Percentiles rank a stretch among this genome's conserved stretches.
phyloP scores from a whole-genome alignment of 768 basidiomycete genomes.

The Fomitopsis serialis region DNA sequence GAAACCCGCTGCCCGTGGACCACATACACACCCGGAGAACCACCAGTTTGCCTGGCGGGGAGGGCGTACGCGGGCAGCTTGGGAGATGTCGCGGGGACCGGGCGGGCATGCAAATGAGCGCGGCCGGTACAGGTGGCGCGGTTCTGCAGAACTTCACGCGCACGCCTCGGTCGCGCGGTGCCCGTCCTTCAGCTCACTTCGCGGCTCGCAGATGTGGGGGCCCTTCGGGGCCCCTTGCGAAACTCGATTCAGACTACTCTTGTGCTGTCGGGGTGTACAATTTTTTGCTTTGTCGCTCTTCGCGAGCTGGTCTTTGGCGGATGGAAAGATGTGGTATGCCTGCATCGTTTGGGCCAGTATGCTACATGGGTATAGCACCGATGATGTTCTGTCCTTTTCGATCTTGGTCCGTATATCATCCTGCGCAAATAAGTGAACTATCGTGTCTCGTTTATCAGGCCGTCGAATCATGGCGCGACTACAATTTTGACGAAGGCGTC shows the following conservation, averaged over 20 bases:
- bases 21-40: not conserved
- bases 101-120: not conserved
- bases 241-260: conserved; percentile 9
- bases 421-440: no score
- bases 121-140: not conserved
- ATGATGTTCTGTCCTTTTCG: no score
- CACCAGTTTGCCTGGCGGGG: not conserved
- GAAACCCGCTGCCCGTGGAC: not conserved
- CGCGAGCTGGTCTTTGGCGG: not conserved
- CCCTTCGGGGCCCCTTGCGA: not conserved
- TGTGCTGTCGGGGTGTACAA: not conserved
- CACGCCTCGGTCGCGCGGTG: not conserved
- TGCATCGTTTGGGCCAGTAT: no score
- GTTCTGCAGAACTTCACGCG: not conserved
- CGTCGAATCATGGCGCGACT: not conserved
- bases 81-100: conserved; percentile 2
- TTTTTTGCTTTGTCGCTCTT: conserved; percentile 1
- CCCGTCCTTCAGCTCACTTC: conserved; percentile 5
- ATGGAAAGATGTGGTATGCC: no score
- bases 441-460: no score
- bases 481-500: conserved; percentile 8
- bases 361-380: no score
- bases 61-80: not conserved
- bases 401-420: no score
- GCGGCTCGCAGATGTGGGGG: not conserved